These are phyloP conservation scores for Beauveria bassiana DNA, from an alignment of 2,329 filamentous ascomycete genomes.

Conservation along the genomic window DNA sequence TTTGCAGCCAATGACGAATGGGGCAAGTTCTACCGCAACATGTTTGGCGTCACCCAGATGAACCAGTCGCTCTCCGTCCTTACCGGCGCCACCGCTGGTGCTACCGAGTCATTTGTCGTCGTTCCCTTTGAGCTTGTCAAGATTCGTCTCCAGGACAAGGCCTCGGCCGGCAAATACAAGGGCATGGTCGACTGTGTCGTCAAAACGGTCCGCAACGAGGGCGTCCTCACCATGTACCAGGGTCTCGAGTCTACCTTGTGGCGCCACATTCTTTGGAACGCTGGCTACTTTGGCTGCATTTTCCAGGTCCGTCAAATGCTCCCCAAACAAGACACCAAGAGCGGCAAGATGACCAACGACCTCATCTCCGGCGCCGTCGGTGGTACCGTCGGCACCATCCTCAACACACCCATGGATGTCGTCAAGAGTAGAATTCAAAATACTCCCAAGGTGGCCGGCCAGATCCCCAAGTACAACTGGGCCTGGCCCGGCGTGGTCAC, in stretches of 20 bases:
- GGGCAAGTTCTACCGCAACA: slow-evolving; percentile 85
- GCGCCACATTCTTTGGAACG: slow-evolving; percentile 86
- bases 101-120: slow-evolving; percentile 92
- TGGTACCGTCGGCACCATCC: slow-evolving; percentile 78
- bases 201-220: slow-evolving; percentile 80
- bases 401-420: slow-evolving; percentile 95
- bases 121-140: slow-evolving; percentile 98
- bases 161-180: slow-evolving; percentile 79
- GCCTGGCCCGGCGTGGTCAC: slow-evolving; percentile 81
- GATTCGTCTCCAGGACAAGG: slow-evolving; percentile 94
- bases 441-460: slow-evolving; percentile 72
- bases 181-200: slow-evolving; percentile 72
- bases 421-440: slow-evolving; percentile 99
- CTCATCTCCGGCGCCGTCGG: slow-evolving; percentile 79
- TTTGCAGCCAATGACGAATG: slow-evolving; percentile 99
- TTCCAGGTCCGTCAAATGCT: slow-evolving; percentile 88
- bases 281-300: slow-evolving; percentile 96
- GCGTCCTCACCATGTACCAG: slow-evolving; percentile 85
- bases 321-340: slow-evolving; percentile 74
- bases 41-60: slow-evolving; percentile 81
- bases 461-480: slow-evolving; percentile 95
- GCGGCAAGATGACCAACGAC: slow-evolving; percentile 76
- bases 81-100: slow-evolving; percentile 89
- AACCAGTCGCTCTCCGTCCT: slow-evolving; percentile 86
- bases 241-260: slow-evolving; percentile 94